Evolutionary conservation across 345 rosid species (phyloP).

Genomic region (Pugionium dolabratum): DNA sequence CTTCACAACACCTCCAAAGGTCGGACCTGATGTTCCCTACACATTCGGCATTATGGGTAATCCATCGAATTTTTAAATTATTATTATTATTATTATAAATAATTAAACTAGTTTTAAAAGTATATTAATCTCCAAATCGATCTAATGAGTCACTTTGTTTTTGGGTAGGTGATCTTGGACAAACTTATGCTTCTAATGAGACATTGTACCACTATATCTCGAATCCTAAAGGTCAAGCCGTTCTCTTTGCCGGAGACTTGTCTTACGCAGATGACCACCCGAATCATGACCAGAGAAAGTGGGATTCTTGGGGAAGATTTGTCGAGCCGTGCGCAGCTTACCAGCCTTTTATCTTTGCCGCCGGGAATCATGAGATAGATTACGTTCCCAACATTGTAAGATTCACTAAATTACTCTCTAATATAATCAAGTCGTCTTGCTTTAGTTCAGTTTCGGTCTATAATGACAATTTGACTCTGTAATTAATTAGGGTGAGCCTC

Average conservation of each 20-base stretch:
- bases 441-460: background rate
- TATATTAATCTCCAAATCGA: background rate
- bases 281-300: conserved; percentile 46
- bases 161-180: conserved; percentile 54
- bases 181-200: conserved; percentile 50
- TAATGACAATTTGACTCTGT: background rate
- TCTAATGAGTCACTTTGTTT: conserved; percentile 7
- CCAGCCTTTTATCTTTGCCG: conserved; percentile 56
- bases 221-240: conserved; percentile 51
- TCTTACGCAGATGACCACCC: conserved; percentile 51
- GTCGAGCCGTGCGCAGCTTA: conserved; percentile 50
- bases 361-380: conserved; percentile 56
- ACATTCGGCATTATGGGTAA: conserved; percentile 73
- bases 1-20: conserved; percentile 56
- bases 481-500: conserved; percentile 37
- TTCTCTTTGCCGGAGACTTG: conserved; percentile 52
- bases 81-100: too few species aligned
- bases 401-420: background rate
- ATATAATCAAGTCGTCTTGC: background rate
- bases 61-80: background rate
- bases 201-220: conserved; percentile 52
- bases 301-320: conserved; percentile 55
- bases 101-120: background rate
- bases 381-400: conserved; percentile 46
- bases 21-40: conserved; percentile 68